Conservation (phyloP, 108 stramenopile genomes). For the Nannochloropsis gaditana region DNA sequence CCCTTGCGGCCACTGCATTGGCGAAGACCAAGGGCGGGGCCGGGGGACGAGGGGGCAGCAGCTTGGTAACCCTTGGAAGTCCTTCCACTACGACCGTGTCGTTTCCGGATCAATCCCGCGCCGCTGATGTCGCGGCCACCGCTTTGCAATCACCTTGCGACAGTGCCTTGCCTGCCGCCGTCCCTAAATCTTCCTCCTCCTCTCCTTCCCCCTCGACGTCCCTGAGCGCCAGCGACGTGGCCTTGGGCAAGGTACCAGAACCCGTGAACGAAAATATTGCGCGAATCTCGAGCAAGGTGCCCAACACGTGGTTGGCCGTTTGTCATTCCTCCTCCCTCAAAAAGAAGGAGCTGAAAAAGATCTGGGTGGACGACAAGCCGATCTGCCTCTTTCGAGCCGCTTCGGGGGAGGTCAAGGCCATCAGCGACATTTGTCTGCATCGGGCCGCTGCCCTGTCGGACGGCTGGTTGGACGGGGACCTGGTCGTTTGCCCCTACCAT, state of each 20-base stretch:
- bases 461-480: conserved; percentile 36
- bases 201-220: conserved; percentile 8
- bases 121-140: neutral
- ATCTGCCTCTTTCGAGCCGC: conserved; percentile 34
- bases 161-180: neutral
- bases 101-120: neutral
- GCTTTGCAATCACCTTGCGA: neutral
- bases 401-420: conserved; percentile 28
- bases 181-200: neutral
- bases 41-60: conserved; percentile 9
- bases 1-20: conserved; percentile 22
- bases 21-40: conserved; percentile 9
- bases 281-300: conserved; percentile 31
- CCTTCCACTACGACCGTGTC: conserved; percentile 20
- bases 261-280: conserved; percentile 23
- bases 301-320: conserved; percentile 45
- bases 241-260: neutral
- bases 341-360: conserved; percentile 21
- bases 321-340: conserved; percentile 32
- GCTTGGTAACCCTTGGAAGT: conserved; percentile 15
- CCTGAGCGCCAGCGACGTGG: conserved; percentile 22
- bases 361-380: conserved; percentile 41
- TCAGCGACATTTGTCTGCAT: conserved; percentile 45
- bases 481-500: conserved; percentile 44
- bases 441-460: conserved; percentile 40